Base-by-base conservation (phyloP, 169 alveolate species). In the Eimeria maxima region DNA sequence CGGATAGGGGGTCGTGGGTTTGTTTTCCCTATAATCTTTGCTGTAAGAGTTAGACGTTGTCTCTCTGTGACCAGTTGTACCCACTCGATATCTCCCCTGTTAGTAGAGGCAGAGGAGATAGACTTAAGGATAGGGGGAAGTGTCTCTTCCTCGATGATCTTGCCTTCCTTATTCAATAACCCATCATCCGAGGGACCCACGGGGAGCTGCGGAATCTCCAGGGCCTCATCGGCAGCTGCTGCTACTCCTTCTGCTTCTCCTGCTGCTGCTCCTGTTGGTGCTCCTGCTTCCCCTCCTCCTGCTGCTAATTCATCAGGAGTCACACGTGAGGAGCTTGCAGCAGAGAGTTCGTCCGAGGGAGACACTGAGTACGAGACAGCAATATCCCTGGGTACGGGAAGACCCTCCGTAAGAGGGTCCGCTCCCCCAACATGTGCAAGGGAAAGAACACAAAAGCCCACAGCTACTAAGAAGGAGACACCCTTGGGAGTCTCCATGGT, bases 11-110 rank as follows among this genome's bases (percentile, higher is more conserved):
- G 90, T 10, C 50, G 16, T 4, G 90, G 90, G 47, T 24, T 81
- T 22, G 57, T 47, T 45, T 81, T 81, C 4, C 90, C 90, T 63
- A 81, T 50, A 42, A 50, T 18, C 38, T 81, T 81, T 4, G 20
- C 69, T 8, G 71, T n/a, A 16, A 81, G 27, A 8, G 65, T 57
- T 44, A 81, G 65, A 18, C 73, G 65, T 71, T 81, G 90, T 5
- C 90, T 22, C 90, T 81, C 50, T 7, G 50, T 22, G 16, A 81
- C 22, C n/a, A 47, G 71, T 45, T 81, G 90, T 42, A 81, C 90
- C 90, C 90, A 81, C 45, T 81, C 90, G 14, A 60, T 38, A n/a
- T 27, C 87, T 33, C 80, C 45, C 11, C 45, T 13, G 4, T 22
- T 1, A n/a, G 24, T 20, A 0, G 45, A 7, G 13, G 5, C 80